Conservation (phyloP, 352 stramenopile genomes). For the Phytophthora litchii region DNA sequence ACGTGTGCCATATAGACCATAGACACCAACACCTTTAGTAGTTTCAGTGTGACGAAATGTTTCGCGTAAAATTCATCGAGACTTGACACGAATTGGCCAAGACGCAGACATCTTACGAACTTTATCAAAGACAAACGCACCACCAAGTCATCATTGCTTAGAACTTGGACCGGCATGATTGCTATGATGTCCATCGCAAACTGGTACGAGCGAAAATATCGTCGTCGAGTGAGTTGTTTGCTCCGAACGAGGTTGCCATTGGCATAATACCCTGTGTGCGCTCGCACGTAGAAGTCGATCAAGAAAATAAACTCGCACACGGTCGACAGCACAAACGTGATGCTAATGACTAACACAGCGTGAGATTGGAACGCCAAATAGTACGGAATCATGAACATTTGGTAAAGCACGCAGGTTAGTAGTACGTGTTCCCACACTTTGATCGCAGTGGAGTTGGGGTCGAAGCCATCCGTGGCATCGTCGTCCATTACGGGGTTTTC, state of each 20-base stretch:
- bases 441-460: constrained; percentile 49
- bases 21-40: constrained; percentile 53
- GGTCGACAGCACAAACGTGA: constrained; percentile 33
- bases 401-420: constrained; percentile 53
- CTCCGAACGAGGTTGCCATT: constrained; percentile 67
- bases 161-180: constrained; percentile 35
- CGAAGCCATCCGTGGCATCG: constrained; percentile 49
- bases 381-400: constrained; percentile 64
- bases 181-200: constrained; percentile 59
- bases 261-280: constrained; percentile 64
- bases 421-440: constrained; percentile 65
- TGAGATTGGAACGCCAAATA: constrained; percentile 51
- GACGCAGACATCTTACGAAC: constrained; percentile 46
- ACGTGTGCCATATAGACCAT: constrained; percentile 63
- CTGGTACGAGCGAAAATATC: constrained; percentile 54
- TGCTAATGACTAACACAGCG: constrained; percentile 12
- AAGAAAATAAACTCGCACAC: constrained; percentile 56
- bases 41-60: constrained; percentile 59
- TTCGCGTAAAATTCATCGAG: constrained; percentile 71
- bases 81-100: constrained; percentile 52
- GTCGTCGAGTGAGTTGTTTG: constrained; percentile 35
- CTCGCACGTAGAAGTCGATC: constrained; percentile 59
- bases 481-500: constrained; percentile 25
- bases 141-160: constrained; percentile 17
- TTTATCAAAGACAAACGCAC: constrained; percentile 42